phyloP scores from a whole-genome alignment of 2,329 filamentous ascomycete genomes.

The Coniochaeta sp. region DNA sequence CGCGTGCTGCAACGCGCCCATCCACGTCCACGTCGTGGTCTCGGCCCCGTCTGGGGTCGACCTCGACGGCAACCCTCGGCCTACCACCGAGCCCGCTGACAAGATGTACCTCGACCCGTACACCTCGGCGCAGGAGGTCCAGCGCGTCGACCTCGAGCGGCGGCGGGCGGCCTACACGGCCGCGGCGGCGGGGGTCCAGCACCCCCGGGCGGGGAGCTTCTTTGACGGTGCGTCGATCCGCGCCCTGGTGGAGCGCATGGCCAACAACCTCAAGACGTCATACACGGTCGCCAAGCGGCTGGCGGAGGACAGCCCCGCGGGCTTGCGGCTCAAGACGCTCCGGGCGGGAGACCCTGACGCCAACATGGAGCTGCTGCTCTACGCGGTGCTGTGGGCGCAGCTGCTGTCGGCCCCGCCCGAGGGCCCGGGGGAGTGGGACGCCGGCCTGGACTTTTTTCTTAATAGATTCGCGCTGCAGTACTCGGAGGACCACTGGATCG shows the following conservation, averaged over 20 bases:
- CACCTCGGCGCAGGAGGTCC: constrained; percentile 60
- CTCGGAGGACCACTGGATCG: constrained; percentile 64
- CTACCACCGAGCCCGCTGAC: constrained; percentile 18
- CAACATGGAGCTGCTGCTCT: constrained; percentile 53
- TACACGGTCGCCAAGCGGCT: constrained; percentile 38
- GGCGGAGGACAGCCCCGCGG: constrained; percentile 26
- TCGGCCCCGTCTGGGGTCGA: constrained; percentile 52
- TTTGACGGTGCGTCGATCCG: constrained; percentile 57
- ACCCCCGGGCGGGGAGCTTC: constrained; percentile 30
- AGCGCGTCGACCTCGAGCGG: constrained; percentile 44
- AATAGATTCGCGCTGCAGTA: constrained; percentile 58
- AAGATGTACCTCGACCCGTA: constrained; percentile 84
- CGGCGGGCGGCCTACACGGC: constrained; percentile 21
- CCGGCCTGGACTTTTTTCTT: constrained; percentile 57
- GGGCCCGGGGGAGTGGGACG: constrained; percentile 47
- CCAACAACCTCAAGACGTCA: constrained; percentile 74
- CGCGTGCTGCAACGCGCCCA: constrained; percentile 73
- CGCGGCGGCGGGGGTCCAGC: constrained; percentile 25
- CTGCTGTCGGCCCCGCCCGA: constrained; percentile 45
- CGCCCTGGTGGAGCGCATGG: constrained; percentile 67
- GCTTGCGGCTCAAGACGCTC: constrained; percentile 27
- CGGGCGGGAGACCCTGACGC: constrained; percentile 46
- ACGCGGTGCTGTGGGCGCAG: constrained; percentile 67
- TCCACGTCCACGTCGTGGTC: constrained; percentile 78
- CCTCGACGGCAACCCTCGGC: constrained; percentile 38